Evolutionary conservation across 202 grass and related monocot species (phyloP).

Genomic region (Hordeum pubiflorum): DNA sequence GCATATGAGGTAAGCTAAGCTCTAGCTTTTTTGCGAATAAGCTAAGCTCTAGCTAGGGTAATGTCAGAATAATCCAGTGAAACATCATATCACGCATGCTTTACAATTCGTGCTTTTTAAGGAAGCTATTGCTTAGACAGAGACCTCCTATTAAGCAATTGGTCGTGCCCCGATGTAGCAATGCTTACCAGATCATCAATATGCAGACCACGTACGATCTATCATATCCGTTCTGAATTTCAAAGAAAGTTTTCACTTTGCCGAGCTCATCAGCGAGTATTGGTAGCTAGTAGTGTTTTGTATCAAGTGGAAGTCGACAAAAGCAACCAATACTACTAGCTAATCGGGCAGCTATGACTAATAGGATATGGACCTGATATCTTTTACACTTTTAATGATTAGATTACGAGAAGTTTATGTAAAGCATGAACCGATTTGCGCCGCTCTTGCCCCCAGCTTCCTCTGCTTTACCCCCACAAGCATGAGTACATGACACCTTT

Average conservation of each 20-base stretch:
- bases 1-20: neutral
- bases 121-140: neutral
- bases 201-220: constrained; percentile 4
- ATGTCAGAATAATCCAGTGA: neutral
- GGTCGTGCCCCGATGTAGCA: neutral
- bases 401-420: constrained; percentile 13
- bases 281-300: too few relatives aligned
- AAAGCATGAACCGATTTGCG: constrained; percentile 28
- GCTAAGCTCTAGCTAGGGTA: neutral
- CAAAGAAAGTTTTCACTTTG: constrained; percentile 8
- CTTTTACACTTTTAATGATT: too few relatives aligned
- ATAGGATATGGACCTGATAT: too few relatives aligned
- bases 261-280: neutral
- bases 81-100: neutral
- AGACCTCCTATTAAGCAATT: neutral
- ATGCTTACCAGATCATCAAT: neutral
- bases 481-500: neutral
- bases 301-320: too few relatives aligned
- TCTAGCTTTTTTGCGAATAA: neutral
- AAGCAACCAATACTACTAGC: too few relatives aligned
- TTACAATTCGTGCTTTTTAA: neutral
- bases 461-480: constrained; percentile 20
- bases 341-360: too few relatives aligned
- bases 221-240: neutral
- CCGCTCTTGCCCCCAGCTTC: constrained; percentile 14